These are phyloP conservation scores for Fusarium sterilihyphosum DNA, from an alignment of 2,329 filamentous ascomycete species.

Conservation along the genomic window DNA sequence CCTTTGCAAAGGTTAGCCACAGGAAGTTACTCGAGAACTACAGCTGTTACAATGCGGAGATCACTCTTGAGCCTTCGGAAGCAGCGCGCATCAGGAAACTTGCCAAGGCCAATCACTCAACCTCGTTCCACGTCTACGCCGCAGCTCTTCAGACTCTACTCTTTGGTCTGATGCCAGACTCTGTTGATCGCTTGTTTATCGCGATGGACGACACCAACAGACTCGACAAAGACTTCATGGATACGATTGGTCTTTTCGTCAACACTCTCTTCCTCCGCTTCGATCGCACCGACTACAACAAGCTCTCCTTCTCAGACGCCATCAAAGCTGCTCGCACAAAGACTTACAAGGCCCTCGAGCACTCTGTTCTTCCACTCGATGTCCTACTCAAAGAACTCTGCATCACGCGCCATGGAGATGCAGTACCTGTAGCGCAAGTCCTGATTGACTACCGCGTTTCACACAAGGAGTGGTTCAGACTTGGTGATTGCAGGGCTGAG, in stretches of 20 bases:
- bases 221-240: background rate
- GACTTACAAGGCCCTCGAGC: background rate
- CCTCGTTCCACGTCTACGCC: constrained; percentile 6
- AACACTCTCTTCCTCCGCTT: constrained; percentile 9
- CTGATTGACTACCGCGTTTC: constrained; percentile 8
- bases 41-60: background rate
- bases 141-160: constrained; percentile 1
- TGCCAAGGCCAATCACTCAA: background rate
- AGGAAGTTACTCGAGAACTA: constrained; percentile 6
- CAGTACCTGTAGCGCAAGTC: background rate
- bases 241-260: constrained; percentile 9
- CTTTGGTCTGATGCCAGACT: background rate
- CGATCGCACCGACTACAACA: background rate
- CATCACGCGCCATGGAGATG: background rate
- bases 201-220: constrained; percentile 10
- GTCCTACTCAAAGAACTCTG: background rate
- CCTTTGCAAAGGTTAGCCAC: background rate
- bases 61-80: background rate
- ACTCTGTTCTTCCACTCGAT: background rate
- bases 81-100: background rate
- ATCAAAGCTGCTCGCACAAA: background rate
- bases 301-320: background rate
- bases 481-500: background rate
- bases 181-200: background rate
- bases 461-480: constrained; percentile 4